Evolutionary conservation across 2,329 filamentous ascomycete genomes (phyloP), one percentile per base, ranked within the genome.

Genomic region (Colletotrichum limetticola): DNA sequence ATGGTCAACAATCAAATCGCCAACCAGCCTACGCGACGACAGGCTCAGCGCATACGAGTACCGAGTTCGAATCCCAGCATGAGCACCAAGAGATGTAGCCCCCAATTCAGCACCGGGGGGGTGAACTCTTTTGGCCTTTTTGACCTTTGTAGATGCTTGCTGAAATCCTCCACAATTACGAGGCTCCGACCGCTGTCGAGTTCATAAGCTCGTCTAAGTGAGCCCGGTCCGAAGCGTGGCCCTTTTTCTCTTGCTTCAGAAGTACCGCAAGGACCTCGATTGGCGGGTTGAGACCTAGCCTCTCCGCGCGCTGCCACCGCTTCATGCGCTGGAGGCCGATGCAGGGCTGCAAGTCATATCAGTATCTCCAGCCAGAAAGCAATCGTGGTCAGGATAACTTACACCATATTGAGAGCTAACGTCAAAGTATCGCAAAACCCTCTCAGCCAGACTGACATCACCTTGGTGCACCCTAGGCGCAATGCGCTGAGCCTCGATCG

Each of bases 371-470:
- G 11, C 14, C 9, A 24, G 22, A 5, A 56, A 26, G 6, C 5
- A 61, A 12, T 4, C 37, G 6, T 4, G 11, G 4, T n/a, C 3
- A 22, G 12, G 5, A n/a, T 5, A 28, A 91, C 94, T 86, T 90
- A 97, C 95, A 69, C 97, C 97, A 81, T 94, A 99, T 78, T 98
- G 94, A 73, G 90, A 94, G 79, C 92, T 97, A 76, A 97, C 93
- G 81, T 99, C 97, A 83, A 97, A 99, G 81, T 98, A 94, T 75
- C 96, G 88, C 78, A 98, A 83, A 30, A 98, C 91, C 86, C 96
- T 98, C 87, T 98, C 95, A 68, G 93, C 88, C 58, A 93, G 76
- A 12, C 86, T 88, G 76, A 98, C 80, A 2, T 87, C 92, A 77
- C 92, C 83, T 83, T 97, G 95, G 79, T 98, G 97, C 46, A 97